These are phyloP conservation scores for Dictyostelium firmibasis DNA, from an alignment of 78 protist species.

Conservation along the genomic window DNA sequence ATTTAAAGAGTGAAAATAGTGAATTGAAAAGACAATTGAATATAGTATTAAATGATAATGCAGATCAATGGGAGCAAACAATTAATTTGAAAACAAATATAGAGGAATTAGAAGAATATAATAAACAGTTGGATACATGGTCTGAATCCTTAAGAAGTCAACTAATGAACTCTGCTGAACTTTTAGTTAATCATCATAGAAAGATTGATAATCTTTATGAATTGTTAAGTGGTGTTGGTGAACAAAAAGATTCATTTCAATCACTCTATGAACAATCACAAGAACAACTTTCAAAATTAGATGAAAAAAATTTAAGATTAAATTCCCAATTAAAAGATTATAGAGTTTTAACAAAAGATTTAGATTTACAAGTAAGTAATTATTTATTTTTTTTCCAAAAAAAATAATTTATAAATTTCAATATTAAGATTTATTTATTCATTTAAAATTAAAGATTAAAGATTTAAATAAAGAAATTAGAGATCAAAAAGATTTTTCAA, in stretches of 20 bases:
- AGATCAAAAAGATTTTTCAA: slow-evolving; percentile 15
- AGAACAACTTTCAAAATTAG: neutral
- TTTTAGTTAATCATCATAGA: slow-evolving; percentile 20
- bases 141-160: neutral
- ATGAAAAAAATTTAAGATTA: neutral
- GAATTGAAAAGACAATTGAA: slow-evolving; percentile 36
- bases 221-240: neutral
- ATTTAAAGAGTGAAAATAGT: slow-evolving; percentile 34
- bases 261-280: slow-evolving; percentile 14
- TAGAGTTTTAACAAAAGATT: neutral
- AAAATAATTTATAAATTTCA: no score
- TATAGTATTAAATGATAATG: slow-evolving; percentile 45
- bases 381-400: no score
- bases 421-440: no score
- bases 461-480: slow-evolving; percentile 35
- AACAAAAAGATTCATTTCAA: slow-evolving; percentile 28
- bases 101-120: slow-evolving; percentile 9
- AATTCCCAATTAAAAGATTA: slow-evolving; percentile 1
- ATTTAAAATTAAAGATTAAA: neutral
- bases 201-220: slow-evolving; percentile 28
- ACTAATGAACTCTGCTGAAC: slow-evolving; percentile 13
- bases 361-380: slow-evolving; percentile 4
- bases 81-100: neutral
- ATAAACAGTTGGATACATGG: neutral
- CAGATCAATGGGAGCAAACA: slow-evolving; percentile 35